phyloP scores from a whole-genome alignment of 2,329 filamentous ascomycete species.

The Ophiostoma triangulosporum region DNA sequence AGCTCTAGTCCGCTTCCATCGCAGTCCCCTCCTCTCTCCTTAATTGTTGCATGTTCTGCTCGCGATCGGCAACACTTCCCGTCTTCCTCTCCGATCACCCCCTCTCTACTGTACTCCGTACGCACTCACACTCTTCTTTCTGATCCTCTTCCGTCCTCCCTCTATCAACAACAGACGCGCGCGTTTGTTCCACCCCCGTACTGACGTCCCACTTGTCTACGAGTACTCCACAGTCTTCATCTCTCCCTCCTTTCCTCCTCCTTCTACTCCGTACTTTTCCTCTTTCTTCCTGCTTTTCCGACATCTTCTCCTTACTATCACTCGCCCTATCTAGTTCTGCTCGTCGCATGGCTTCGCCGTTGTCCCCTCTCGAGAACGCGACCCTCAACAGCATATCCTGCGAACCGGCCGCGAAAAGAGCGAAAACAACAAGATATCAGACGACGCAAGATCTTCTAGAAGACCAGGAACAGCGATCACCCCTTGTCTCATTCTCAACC shows the following conservation, averaged over 20 bases:
- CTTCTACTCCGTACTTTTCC: not conserved
- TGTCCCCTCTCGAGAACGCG: constrained; percentile 26
- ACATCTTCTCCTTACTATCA: not conserved
- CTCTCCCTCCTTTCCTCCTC: not conserved
- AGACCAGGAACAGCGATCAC: not conserved
- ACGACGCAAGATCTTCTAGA: not conserved
- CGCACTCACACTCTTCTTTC: not conserved
- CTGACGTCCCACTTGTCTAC: not conserved
- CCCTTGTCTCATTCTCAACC: not conserved
- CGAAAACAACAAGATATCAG: not conserved
- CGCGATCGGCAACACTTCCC: not conserved
- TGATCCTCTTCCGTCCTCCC: not conserved
- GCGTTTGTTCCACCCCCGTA: not conserved
- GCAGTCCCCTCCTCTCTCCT: not conserved
- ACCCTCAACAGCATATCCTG: constrained; percentile 25
- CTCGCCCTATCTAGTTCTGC: not conserved
- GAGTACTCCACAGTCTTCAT: not conserved
- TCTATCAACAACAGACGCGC: not conserved
- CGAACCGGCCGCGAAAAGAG: constrained; percentile 14
- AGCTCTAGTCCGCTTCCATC: not conserved
- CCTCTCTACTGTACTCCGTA: not conserved
- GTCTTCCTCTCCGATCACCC: not conserved
- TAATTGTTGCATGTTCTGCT: constrained; percentile 1
- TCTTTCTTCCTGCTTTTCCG: not conserved
- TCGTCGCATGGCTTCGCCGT: constrained; percentile 25